Evolutionary conservation across 371 early-diverging fungal species (phyloP), one percentile per base, ranked within the genome.

Genomic region (Zancudomyces culisetae): DNA sequence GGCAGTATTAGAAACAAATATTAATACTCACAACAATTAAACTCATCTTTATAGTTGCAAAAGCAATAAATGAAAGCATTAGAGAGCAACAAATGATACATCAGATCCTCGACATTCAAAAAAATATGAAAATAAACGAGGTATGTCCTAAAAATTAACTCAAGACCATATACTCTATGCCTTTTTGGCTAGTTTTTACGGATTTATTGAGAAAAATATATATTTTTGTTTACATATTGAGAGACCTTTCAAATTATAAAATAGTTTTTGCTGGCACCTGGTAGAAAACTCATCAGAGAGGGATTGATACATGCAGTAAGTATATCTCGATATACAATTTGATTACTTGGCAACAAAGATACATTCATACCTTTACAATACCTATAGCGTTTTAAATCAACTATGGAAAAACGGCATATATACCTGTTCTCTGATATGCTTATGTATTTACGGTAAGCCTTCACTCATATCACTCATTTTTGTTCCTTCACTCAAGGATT

Each of bases 341-440:
- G 4, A n/a, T 23, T 26, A 19, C 8, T 27, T 48, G n/a, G n/a
- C n/a, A n/a, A n/a, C 27, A 48, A 48, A 18, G 13, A 27, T 23
- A 48, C 8, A 24, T 24, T 26, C 27, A 23, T 24, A 4, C n/a
- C n/a, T 19, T 45, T 12, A 24, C 4, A 48, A 24, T 27, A 4
- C 26, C 29, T 27, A 24, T 48, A 48, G 48, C n/a, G 27, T n/a
- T 23, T 48, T 23, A 48, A 48, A 48, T 48, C 48, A 3, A 10
- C 23, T 3, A 23, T 48, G 29, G 27, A 26, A 8, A 48, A 63
- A 21, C 75, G 81, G 15, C 60, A 70, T 45, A 69, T 85, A 45
- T 77, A 80, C 55, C 59, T 85, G 43, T 76, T 85, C 60, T 75
- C 78, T 23, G 85, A 85, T 61, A 71, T 80, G 40, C 66, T 85